These are phyloP conservation scores for Neurospora terricola DNA, from an alignment of 495 filamentous ascomycete species.

Conservation along the genomic window DNA sequence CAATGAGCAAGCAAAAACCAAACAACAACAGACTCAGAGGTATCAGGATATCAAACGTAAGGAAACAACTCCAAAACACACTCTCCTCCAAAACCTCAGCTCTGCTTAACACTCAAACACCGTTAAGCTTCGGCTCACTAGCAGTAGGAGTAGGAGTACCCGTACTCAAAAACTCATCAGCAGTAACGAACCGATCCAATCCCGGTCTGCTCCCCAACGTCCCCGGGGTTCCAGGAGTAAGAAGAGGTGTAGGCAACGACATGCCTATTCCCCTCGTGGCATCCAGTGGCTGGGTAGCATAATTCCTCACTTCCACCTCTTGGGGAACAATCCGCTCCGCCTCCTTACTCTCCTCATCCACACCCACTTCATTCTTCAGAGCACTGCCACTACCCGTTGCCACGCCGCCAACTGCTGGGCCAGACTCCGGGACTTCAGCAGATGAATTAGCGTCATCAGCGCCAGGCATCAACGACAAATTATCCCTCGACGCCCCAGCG, in stretches of 20 bases:
- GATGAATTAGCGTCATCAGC: constrained; percentile 7
- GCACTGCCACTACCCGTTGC: background rate
- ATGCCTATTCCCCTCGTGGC: background rate
- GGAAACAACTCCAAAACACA: too few species aligned
- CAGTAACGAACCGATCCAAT: constrained; percentile 35
- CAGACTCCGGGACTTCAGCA: background rate
- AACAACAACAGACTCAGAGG: too few species aligned
- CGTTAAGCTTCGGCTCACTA: background rate
- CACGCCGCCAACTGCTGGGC: background rate
- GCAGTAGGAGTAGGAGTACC: background rate
- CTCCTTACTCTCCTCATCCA: background rate
- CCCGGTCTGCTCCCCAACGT: constrained; percentile 16
- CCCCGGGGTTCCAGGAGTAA: background rate
- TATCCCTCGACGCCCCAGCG: background rate
- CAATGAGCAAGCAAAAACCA: too few species aligned
- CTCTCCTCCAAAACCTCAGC: too few species aligned
- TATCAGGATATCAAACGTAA: too few species aligned
- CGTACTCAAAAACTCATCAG: constrained; percentile 19
- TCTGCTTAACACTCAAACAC: too few species aligned
- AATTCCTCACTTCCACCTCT: background rate
- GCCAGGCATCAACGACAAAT: background rate
- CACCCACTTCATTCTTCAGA: background rate
- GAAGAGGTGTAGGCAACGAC: constrained; percentile 4
- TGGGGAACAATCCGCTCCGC: background rate
- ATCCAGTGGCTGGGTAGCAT: background rate